These are phyloP conservation scores for Blastobotrys ciferrii DNA, from an alignment of 1,139 yeast species.

Conservation along the genomic window DNA sequence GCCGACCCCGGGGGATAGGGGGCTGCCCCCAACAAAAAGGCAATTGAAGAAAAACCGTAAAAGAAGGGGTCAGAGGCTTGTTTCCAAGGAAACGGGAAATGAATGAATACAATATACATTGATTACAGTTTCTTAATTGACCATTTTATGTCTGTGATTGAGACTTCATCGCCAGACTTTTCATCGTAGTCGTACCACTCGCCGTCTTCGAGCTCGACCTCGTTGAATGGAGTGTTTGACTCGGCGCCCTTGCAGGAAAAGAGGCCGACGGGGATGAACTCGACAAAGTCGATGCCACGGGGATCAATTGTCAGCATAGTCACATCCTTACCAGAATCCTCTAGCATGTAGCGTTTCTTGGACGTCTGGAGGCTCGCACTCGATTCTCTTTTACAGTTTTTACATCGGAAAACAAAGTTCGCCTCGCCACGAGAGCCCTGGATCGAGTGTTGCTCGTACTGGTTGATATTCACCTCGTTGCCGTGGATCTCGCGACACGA, in stretches of 20 bases:
- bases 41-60: too few relatives aligned
- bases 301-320: slow-evolving; percentile 70
- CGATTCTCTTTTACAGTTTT: slow-evolving; percentile 56
- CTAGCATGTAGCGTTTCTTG: slow-evolving; percentile 35
- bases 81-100: too few relatives aligned
- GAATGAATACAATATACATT: too few relatives aligned
- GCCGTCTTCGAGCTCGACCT: slow-evolving; percentile 70
- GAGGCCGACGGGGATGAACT: slow-evolving; percentile 53
- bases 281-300: slow-evolving; percentile 75
- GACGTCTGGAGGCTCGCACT: slow-evolving; percentile 30
- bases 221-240: slow-evolving; percentile 52
- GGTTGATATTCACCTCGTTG: slow-evolving; percentile 70
- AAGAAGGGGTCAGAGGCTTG: too few relatives aligned
- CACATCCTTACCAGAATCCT: slow-evolving; percentile 39
- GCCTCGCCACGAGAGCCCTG: slow-evolving; percentile 80
- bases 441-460: slow-evolving; percentile 52
- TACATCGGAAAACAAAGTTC: slow-evolving; percentile 77
- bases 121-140: too few relatives aligned
- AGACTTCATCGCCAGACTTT: slow-evolving; percentile 73
- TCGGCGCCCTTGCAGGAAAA: slow-evolving; percentile 62
- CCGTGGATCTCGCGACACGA: slow-evolving; percentile 76
- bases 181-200: slow-evolving; percentile 98
- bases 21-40: too few relatives aligned
- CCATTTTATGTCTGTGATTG: slow-evolving; percentile 73
- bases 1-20: too few relatives aligned